Conservation (phyloP, 1,139 yeast genomes). For the Protomyces inundatus region DNA sequence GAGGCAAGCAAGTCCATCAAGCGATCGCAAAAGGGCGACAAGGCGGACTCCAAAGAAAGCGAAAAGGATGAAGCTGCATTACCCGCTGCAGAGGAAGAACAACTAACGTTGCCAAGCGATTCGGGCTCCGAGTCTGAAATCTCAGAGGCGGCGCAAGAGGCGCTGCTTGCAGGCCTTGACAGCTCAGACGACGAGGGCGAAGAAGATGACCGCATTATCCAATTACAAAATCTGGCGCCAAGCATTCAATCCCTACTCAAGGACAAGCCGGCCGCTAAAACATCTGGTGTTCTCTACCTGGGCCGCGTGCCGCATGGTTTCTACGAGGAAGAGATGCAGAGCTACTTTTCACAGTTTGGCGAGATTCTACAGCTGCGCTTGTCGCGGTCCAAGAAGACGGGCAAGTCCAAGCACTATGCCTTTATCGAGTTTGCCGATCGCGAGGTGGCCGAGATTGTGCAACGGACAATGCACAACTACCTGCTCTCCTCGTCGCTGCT, state of each 20-base stretch:
- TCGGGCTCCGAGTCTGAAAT: conserved; percentile 14
- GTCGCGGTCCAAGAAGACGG: conserved; percentile 85
- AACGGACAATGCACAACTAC: conserved; percentile 93
- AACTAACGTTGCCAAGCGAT: conserved; percentile 4
- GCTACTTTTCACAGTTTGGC: conserved; percentile 88
- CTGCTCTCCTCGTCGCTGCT: conserved; percentile 79
- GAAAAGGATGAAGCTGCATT: neutral
- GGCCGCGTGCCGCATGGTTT: conserved; percentile 93
- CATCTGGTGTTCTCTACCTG: conserved; percentile 66
- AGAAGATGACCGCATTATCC: conserved; percentile 23
- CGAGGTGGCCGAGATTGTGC: conserved; percentile 80
- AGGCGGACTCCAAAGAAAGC: neutral
- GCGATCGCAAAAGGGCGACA: neutral
- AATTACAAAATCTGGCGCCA: conserved; percentile 16
- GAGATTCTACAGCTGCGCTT: conserved; percentile 67
- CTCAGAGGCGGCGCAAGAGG: conserved; percentile 1
- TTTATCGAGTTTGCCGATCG: conserved; percentile 72
- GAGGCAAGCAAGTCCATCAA: neutral
- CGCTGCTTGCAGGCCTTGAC: neutral
- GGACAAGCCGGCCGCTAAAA: conserved; percentile 5
- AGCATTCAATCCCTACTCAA: conserved; percentile 2
- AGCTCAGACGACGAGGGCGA: conserved; percentile 8
- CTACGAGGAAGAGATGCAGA: conserved; percentile 72
- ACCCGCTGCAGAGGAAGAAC: conserved; percentile 6
- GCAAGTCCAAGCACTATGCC: conserved; percentile 88